These are phyloP conservation scores for Stevia rebaudiana DNA, from an alignment of 140 eudicot species.

Conservation along the genomic window DNA sequence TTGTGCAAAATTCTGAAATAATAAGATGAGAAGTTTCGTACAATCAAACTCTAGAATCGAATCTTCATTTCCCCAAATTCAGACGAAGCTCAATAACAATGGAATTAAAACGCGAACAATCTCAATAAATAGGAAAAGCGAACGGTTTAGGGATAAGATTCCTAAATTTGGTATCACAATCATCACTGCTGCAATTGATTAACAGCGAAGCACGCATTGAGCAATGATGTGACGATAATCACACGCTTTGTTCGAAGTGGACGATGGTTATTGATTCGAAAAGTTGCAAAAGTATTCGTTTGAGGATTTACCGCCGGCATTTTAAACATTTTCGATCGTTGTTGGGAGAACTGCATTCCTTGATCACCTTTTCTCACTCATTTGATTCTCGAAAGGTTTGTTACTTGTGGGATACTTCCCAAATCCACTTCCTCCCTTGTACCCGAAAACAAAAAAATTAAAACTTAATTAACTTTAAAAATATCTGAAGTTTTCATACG, in stretches of 20 bases:
- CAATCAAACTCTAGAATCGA: background rate
- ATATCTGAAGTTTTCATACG: no score
- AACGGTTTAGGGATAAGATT: slow-evolving; percentile 14
- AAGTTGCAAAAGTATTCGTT: background rate
- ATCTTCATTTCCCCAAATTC: background rate
- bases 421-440: no score
- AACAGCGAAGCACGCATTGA: slow-evolving; percentile 10
- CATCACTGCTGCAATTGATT: slow-evolving; percentile 15
- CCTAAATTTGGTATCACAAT: background rate
- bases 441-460: no score
- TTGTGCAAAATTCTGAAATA: background rate
- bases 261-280: slow-evolving; percentile 14
- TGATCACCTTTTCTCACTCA: background rate
- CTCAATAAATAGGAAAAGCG: slow-evolving; percentile 17
- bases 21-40: background rate
- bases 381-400: background rate
- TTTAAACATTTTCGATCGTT: slow-evolving; percentile 20
- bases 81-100: background rate
- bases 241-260: slow-evolving; percentile 19
- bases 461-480: no score
- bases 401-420: slow-evolving; percentile 4
- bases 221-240: background rate
- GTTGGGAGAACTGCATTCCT: slow-evolving; percentile 6
- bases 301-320: background rate
- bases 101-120: background rate